A percentile compares a stretch with the other conserved stretches of the same genome.
phyloP scores from a whole-genome alignment of 768 basidiomycete genomes.

The Hygrophorus russula region DNA sequence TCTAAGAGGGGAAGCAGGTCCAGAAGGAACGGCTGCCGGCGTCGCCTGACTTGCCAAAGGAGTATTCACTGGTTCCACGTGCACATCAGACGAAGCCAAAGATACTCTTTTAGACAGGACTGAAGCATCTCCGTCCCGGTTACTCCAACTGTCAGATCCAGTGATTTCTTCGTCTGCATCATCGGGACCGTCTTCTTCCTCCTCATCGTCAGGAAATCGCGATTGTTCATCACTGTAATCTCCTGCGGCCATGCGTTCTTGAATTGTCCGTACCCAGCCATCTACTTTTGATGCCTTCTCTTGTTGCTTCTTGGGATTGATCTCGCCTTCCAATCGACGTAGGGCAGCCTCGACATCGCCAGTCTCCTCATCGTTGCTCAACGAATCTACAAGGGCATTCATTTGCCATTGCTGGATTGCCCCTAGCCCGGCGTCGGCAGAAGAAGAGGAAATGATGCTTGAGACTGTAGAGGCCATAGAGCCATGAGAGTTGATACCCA shows the following conservation, averaged over 20 bases:
- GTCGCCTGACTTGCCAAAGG: constrained; percentile 22
- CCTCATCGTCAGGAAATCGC: constrained; percentile 40
- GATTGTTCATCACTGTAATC: constrained; percentile 55
- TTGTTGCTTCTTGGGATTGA: constrained; percentile 59
- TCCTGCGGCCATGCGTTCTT: constrained; percentile 50
- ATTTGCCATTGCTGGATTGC: constrained; percentile 74
- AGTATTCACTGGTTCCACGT: neutral
- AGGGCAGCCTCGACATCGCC: constrained; percentile 82
- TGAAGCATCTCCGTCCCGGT: constrained; percentile 14
- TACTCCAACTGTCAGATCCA: constrained; percentile 12
- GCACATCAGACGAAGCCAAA: neutral
- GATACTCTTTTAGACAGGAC: constrained; percentile 8
- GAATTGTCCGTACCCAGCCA: constrained; percentile 68
- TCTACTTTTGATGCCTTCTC: constrained; percentile 72
- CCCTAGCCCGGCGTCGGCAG: constrained; percentile 25
- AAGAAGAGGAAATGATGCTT: constrained; percentile 28
- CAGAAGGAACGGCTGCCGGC: constrained; percentile 17
- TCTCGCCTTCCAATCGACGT: constrained; percentile 73
- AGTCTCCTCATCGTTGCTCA: constrained; percentile 62
- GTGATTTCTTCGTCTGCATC: constrained; percentile 17
- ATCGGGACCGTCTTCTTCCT: constrained; percentile 25
- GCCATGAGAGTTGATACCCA: constrained; percentile 58
- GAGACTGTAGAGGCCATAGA: constrained; percentile 42
- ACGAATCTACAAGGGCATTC: constrained; percentile 63
- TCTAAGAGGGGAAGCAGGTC: constrained; percentile 19